Base-by-base conservation (phyloP, 805 yeast genomes). In the Sugiyamaella smithiae region DNA sequence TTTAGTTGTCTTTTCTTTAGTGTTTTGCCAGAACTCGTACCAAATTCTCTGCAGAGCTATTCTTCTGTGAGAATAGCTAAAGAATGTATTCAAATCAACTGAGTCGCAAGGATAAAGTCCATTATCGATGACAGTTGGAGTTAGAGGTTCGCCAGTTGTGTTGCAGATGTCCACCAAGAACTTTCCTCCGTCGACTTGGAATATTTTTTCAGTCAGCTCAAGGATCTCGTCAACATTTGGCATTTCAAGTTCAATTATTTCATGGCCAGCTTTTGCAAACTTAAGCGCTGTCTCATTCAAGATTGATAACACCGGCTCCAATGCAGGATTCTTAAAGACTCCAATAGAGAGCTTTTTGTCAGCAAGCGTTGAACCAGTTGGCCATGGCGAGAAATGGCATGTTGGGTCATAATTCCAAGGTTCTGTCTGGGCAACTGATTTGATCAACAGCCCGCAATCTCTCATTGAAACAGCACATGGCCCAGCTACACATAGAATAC, bases 131-230 rank as follows among this genome's bases (percentile, higher is more conserved):
- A 51, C 48, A 14, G 48, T 40, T 7, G 22, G 36, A 12, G 70
- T 63, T 50, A 82, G 63, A 25, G 91, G 91, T 62, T 86, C 95
- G 37, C 93, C 95, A 5, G 87, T 80, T 2, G 67, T 75, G 14
- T 69, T 66, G 51, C 85, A 63, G 58, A 78, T 62, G 41, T 70
- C 72, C 44, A 74, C 70, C 59, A 81, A 82, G 50, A 72, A 76
- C 54, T 67, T 63, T 62, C 84, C 85, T 43, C 91, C 91, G 64
- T 87, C 95, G 56, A 80, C 74, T 9, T 51, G 33, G 52, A 47
- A 17, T 54, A 54, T 17, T 58, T 59, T 45, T 58, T 50, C 8
- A 45, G 52, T 66, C 64, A 64, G 14, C 56, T 62, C 25, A 50
- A 46, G 12, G 42, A 59, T 35, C 51, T 63, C 22, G 49, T 46